Base-by-base conservation (phyloP, 345 rosid genomes). In the Cardamine resedifolia region DNA sequence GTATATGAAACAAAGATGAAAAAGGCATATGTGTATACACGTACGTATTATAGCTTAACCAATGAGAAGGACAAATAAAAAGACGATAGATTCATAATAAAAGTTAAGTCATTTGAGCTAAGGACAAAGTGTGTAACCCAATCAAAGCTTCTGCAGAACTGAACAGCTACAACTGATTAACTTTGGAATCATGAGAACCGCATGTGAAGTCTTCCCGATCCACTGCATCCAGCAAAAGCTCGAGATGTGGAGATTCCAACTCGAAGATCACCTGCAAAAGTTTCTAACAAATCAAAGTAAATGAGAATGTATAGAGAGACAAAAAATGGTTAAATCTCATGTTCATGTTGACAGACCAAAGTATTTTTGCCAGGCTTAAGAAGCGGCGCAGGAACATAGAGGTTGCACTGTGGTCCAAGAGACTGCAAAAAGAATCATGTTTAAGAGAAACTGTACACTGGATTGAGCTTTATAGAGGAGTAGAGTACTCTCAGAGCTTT, bases 321-420 rank as follows among this genome's bases (percentile, higher is more conserved):
- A n/a, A 23, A 44, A 53, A 65, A 10, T 1, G 8, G 24, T 43
- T 23, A 39, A 18, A 73, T 66, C 4, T 48, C 26, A 48, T 65
- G 43, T 27, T 57, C 33, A 4, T 64, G 39, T 18, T 52, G 39
- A 10, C 81, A 66, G 81, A 88, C 98, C 94, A 92, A 74, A 33
- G 33, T 56, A 58, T 92, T 92, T 68, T 82, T 72, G 62, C 94
- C 96, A 10, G 34, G 85, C 51, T 41, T 81, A 78, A 89, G 94
- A 58, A 89, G 68, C 19, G 98, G 96, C 24, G 90, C 88, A 24
- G 96, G 95, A 59, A 88, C 82, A 70, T 88, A 88, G 47, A 92
- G 96, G 79, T 81, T 85, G 78, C 98, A 90, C 45, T 90, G 96
- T 5, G 98, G 98, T 68, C 98, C 96, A 66, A 62, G 77, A 12